Percentiles rank a stretch among this genome's conserved stretches.
Conservation (phyloP, 1,139 yeast species). For the Torulaspora pretoriensis region DNA sequence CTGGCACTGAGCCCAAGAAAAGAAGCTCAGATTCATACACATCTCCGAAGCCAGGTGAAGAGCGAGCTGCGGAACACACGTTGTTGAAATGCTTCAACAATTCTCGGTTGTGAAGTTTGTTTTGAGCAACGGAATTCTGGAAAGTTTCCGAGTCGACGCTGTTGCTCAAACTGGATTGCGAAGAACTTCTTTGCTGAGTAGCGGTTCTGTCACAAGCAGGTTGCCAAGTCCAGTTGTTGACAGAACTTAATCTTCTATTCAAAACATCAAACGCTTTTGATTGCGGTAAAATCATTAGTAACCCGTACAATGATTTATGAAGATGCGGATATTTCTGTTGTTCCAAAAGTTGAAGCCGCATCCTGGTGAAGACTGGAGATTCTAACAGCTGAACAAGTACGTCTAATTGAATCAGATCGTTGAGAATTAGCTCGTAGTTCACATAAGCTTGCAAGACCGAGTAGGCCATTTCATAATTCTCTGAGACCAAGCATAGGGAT, state of each 20-base stretch:
- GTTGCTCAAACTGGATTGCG: slow-evolving; percentile 13
- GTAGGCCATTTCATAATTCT: slow-evolving; percentile 85
- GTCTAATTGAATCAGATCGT: slow-evolving; percentile 71
- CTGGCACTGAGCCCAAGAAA: slow-evolving; percentile 16
- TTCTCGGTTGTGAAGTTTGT: slow-evolving; percentile 26
- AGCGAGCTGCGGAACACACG: slow-evolving; percentile 20
- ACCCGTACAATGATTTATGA: slow-evolving; percentile 85
- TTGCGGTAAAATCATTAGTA: slow-evolving; percentile 92
- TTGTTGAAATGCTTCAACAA: slow-evolving; percentile 31
- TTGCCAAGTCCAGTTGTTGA: slow-evolving; percentile 32
- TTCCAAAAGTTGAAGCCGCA: slow-evolving; percentile 80
- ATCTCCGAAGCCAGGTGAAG: slow-evolving; percentile 14
- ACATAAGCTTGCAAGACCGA: slow-evolving; percentile 70
- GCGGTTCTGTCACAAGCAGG: slow-evolving; percentile 11
- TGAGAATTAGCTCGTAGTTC: slow-evolving; percentile 64
- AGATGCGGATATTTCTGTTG: slow-evolving; percentile 80
- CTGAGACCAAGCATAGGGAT: slow-evolving; percentile 79
- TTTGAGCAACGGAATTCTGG: slow-evolving; percentile 24
- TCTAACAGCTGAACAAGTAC: slow-evolving; percentile 74
- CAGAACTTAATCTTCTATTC: slow-evolving; percentile 61
- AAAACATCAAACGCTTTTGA: slow-evolving; percentile 85
- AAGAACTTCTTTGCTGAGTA: slow-evolving; percentile 12
- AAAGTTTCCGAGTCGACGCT: slow-evolving; percentile 18
- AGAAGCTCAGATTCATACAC: slow-evolving; percentile 19
- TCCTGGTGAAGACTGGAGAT: slow-evolving; percentile 85